A percentile compares a stretch with the other conserved stretches of the same genome.
Evolutionary conservation across 495 filamentous ascomycete species (phyloP).

Genomic region (Sordaria brevicollis): DNA sequence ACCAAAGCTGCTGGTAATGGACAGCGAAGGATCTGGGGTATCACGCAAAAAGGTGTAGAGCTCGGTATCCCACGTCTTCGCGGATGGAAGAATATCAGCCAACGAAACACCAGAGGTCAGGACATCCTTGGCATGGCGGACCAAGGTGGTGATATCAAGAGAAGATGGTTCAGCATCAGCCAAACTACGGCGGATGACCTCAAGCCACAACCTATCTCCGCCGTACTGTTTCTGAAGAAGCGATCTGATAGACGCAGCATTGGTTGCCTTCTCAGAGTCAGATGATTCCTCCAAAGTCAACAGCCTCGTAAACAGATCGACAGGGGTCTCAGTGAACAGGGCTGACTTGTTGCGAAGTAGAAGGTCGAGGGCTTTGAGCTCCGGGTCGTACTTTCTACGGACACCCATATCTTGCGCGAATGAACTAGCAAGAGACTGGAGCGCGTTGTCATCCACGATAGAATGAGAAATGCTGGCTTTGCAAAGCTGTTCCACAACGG

Average conservation of each 20-base stretch:
- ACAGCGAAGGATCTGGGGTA: slow-evolving; percentile 49
- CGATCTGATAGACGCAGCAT: slow-evolving; percentile 19
- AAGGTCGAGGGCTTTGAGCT: slow-evolving; percentile 29
- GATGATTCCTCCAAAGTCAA: slow-evolving; percentile 35
- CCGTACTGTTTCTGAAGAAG: slow-evolving; percentile 24
- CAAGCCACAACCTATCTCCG: slow-evolving; percentile 20
- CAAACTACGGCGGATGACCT: slow-evolving; percentile 32
- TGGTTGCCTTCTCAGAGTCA: slow-evolving; percentile 23
- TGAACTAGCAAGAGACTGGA: slow-evolving; percentile 15
- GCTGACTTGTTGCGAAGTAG: slow-evolving; percentile 25
- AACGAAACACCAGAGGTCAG: slow-evolving; percentile 9
- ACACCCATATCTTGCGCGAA: slow-evolving; percentile 16
- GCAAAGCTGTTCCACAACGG: slow-evolving; percentile 26
- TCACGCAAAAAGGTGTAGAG: slow-evolving; percentile 49
- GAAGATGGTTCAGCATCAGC: slow-evolving; percentile 27
- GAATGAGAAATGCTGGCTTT: slow-evolving; percentile 28
- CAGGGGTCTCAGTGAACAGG: slow-evolving; percentile 24
- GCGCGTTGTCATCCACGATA: slow-evolving; percentile 15
- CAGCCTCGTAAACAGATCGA: slow-evolving; percentile 32
- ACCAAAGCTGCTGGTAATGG: slow-evolving; percentile 60
- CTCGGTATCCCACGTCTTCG: slow-evolving; percentile 30
- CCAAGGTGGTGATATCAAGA: slow-evolving; percentile 34
- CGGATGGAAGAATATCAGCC: slow-evolving; percentile 34
- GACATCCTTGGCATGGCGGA: slow-evolving; percentile 27
- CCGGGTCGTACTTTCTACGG: slow-evolving; percentile 3